Base-by-base conservation (phyloP, 2,329 filamentous ascomycete species). In the Drechslerella dactyloides region DNA sequence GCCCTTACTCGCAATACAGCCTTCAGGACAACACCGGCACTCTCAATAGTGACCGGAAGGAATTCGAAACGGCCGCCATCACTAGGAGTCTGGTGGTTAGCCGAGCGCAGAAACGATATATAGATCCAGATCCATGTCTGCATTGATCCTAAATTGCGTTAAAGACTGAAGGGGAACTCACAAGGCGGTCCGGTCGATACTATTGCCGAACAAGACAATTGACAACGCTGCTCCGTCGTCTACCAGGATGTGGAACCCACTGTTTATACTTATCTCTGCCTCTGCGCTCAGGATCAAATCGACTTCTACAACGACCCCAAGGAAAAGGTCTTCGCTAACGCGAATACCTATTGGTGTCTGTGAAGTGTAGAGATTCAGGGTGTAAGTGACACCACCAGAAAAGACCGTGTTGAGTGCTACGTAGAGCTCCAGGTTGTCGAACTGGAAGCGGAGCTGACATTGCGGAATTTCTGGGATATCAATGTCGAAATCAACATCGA, bases 11-110 rank as follows among this genome's bases (percentile, higher is more conserved):
- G 82, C 0, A 87, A 79, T 0, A 82, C 77, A 0, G 83, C 84
- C 0, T 79, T 81, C 8, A 86, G 77, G 0, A 81, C 75, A 0
- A 80, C 80, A 60, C 80, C 81, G n/a, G 80, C 80, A 30, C 79
- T 81, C 68, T 81, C 77, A 33, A 86, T 78, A 0, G 80, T 83
- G 2, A 86, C 82, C 0, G 85, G 85, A 0, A 87, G 80, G 64
- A 86, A 85, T 63, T 86, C 84, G 68, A 86, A 86, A 13, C 81
- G 77, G 0, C 82, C 85, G 4, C 84, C 84, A 2, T 83, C 81
- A 50, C 83, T 85, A 62, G 42, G 56, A 8, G 60, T 23, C 11
- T 33, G 27, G 3, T 33, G 27, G 27, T 33, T 8, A 33, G 27
- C 8, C 27, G 8, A 33, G 3, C 27, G 4, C 27, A 8, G 27